A percentile compares a stretch with the other conserved stretches of the same genome.
Evolutionary conservation across 2,329 filamentous ascomycete species (phyloP).

Genomic region (Fusarium multiceps): DNA sequence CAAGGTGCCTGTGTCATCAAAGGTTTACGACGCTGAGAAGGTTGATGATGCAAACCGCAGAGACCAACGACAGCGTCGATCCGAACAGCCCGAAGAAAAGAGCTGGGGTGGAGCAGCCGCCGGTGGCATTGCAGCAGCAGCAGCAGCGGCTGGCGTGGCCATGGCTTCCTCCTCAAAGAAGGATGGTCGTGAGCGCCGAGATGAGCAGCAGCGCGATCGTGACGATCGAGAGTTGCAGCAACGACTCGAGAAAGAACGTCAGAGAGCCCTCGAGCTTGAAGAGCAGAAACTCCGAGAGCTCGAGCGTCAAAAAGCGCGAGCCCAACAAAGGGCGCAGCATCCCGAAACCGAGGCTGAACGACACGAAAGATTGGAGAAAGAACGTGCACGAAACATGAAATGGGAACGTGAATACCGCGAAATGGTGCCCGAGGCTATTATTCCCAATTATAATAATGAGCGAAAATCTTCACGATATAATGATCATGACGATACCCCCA

Average conservation of each 20-base stretch:
- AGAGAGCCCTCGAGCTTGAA: conserved; percentile 31
- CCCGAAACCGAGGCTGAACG: conserved; percentile 23
- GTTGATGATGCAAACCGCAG: conserved; percentile 52
- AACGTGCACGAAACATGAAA: conserved; percentile 33
- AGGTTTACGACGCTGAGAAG: conserved; percentile 70
- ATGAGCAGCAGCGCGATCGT: conserved; percentile 36
- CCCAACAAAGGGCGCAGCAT: conserved; percentile 15
- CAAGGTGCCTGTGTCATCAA: conserved; percentile 75
- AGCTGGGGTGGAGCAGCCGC: conserved; percentile 58
- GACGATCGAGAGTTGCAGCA: conserved; percentile 33
- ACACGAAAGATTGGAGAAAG: conserved; percentile 28
- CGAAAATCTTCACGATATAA: conserved; percentile 49
- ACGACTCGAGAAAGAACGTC: conserved; percentile 37
- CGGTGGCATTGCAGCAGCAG: conserved; percentile 62
- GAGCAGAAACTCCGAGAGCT: conserved; percentile 39
- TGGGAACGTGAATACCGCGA: conserved; percentile 44
- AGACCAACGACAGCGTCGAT: conserved; percentile 49
- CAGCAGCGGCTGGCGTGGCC: conserved; percentile 58
- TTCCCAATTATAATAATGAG: conserved; percentile 47
- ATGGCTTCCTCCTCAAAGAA: conserved; percentile 44
- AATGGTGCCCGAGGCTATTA: conserved; percentile 47
- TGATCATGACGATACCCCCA: conserved; percentile 47
- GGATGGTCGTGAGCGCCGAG: conserved; percentile 30
- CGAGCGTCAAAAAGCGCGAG: conserved; percentile 31
- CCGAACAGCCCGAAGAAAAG: conserved; percentile 53